Evolutionary conservation across 192 early-diverging fungal genomes (phyloP).

Genomic region (Rhizoclosmatium globosum): DNA sequence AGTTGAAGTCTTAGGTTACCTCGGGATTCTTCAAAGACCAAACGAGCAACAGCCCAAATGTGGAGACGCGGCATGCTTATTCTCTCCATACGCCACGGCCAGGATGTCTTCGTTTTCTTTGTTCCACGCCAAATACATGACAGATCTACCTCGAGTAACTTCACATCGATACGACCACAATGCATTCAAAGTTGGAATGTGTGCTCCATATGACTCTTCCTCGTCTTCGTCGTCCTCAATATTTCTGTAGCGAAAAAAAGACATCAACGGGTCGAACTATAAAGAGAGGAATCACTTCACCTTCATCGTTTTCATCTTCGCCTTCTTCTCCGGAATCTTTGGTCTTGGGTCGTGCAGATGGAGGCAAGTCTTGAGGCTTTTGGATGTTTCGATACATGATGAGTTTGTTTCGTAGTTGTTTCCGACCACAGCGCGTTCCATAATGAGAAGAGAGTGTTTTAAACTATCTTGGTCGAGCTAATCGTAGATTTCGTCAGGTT

Average conservation of each 20-base stretch:
- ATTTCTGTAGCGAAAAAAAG: not conserved
- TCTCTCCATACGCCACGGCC: constrained; percentile 64
- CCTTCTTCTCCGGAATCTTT: constrained; percentile 10
- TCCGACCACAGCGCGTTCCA: constrained; percentile 64
- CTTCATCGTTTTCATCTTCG: constrained; percentile 14
- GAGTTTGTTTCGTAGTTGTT: constrained; percentile 65
- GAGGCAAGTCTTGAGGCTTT: constrained; percentile 22
- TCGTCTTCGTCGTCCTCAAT: constrained; percentile 34
- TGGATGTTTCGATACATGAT: constrained; percentile 61
- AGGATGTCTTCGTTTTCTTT: constrained; percentile 68
- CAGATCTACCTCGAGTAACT: constrained; percentile 57
- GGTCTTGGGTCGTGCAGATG: not conserved
- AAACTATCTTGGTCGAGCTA: constrained; percentile 58
- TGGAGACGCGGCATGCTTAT: constrained; percentile 37
- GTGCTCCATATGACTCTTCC: constrained; percentile 35
- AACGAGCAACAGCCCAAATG: constrained; percentile 55
- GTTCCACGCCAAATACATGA: constrained; percentile 64
- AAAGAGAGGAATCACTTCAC: not conserved
- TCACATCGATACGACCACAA: constrained; percentile 68
- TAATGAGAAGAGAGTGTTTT: constrained; percentile 47
- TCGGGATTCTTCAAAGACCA: constrained; percentile 69
- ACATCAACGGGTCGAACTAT: not conserved
- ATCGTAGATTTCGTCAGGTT: too few relatives aligned
- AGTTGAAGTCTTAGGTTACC: constrained; percentile 30
- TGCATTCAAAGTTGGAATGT: constrained; percentile 57